phyloP scores from a whole-genome alignment of 2,329 filamentous ascomycete species.

The Aspergillus pseudoviridinutans region DNA sequence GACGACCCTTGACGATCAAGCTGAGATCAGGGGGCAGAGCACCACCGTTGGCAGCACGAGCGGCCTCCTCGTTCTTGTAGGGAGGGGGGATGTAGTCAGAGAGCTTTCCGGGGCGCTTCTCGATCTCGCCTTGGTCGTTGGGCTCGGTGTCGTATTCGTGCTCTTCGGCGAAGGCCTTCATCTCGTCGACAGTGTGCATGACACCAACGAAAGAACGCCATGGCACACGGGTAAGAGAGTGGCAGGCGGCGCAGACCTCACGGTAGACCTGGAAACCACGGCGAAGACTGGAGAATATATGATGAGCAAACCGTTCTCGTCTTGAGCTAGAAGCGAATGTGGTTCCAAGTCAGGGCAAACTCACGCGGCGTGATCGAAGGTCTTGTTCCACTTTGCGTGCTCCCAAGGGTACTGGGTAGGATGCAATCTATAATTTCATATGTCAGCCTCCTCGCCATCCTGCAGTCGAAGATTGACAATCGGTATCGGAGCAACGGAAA shows the following conservation, averaged over 20 bases:
- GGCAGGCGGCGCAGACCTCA: constrained; percentile 96
- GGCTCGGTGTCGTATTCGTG: constrained; percentile 98
- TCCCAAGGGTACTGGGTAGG: constrained; percentile 92
- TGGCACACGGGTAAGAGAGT: constrained; percentile 90
- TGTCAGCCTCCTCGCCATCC: constrained; percentile 22
- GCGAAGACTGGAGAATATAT: constrained; percentile 65
- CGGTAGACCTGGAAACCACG: constrained; percentile 99
- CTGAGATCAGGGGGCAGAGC: constrained; percentile 95
- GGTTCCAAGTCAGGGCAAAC: constrained; percentile 33
- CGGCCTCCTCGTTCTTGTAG: constrained; percentile 99
- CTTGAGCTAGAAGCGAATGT: constrained; percentile 7
- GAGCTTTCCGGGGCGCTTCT: constrained; percentile 97
- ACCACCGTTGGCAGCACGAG: constrained; percentile 96
- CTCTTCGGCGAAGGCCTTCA: constrained; percentile 94
- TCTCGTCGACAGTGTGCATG: constrained; percentile 94
- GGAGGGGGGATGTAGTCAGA: constrained; percentile 93
- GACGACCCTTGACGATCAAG: constrained; percentile 94
- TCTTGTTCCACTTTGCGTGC: constrained; percentile 86
- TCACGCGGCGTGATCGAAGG: constrained; percentile 95
- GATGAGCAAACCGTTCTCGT: constrained; percentile 17
- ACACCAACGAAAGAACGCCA: constrained; percentile 89
- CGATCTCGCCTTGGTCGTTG: constrained; percentile 95
- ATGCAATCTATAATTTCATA: constrained; percentile 66
- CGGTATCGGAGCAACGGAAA: constrained; percentile 19
- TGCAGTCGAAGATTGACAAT: constrained; percentile 20